Conservation (phyloP, 148 eudicot genomes). For the Arbutus unedo region DNA sequence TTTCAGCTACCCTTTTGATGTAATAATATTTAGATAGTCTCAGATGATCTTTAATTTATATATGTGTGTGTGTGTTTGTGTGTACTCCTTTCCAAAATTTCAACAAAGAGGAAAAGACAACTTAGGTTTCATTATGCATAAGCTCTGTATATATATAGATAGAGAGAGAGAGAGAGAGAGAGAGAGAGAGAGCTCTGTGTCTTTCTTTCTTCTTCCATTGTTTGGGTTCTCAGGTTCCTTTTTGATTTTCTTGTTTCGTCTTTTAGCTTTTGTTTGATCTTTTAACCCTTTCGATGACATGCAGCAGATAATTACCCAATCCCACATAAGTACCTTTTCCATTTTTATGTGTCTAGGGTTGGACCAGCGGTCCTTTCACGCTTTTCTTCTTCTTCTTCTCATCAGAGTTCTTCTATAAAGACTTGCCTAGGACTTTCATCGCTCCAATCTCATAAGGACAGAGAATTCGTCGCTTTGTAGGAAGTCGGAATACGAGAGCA, state of each 20-base stretch:
- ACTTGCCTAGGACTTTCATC: too few relatives aligned
- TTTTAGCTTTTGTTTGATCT: background rate
- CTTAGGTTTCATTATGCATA: background rate
- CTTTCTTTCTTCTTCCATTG: background rate
- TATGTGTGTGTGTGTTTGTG: background rate
- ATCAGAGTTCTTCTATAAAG: too few relatives aligned
- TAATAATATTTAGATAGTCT: background rate
- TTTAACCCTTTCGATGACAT: background rate
- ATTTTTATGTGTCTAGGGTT: too few relatives aligned
- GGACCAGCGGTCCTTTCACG: too few relatives aligned
- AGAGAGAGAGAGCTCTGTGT: too few relatives aligned
- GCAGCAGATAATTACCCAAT: background rate
- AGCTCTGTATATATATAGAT: background rate
- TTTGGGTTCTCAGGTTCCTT: background rate
- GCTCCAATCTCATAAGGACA: too few relatives aligned
- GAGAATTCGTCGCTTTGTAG: too few relatives aligned
- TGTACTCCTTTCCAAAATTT: background rate
- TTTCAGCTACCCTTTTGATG: background rate
- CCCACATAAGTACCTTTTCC: background rate
- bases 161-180: too few relatives aligned
- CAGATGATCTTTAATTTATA: background rate
- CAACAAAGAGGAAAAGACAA: background rate
- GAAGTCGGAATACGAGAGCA: too few relatives aligned
- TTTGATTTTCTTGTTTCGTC: background rate
- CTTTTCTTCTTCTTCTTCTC: too few relatives aligned